Conservation (phyloP, 257 asterid species). For the Anisodus acutangulus region DNA sequence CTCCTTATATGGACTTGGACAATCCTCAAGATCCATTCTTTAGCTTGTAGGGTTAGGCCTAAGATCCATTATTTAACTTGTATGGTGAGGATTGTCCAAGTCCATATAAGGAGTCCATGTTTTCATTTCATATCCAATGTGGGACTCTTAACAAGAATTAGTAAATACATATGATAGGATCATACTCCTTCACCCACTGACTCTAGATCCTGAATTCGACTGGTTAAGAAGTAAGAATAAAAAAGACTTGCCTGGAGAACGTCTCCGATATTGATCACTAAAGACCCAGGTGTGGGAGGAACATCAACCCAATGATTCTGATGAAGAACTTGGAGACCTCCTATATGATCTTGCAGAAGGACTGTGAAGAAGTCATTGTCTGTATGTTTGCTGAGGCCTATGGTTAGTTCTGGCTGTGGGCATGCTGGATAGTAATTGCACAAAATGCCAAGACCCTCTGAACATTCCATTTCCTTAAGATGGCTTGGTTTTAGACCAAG, state of each 20-base stretch:
- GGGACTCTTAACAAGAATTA: neutral
- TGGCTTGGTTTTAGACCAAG: constrained; percentile 55
- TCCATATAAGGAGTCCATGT: too few relatives aligned
- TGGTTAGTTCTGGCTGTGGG: constrained; percentile 64
- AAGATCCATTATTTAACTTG: too few relatives aligned
- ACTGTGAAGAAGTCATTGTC: constrained; percentile 57
- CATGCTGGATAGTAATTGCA: constrained; percentile 74
- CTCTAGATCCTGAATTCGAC: neutral
- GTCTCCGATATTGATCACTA: constrained; percentile 67
- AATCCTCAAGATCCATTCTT: too few relatives aligned
- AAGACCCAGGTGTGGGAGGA: constrained; percentile 56
- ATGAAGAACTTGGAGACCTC: constrained; percentile 59
- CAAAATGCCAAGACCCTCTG: constrained; percentile 51
- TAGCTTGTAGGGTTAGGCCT: too few relatives aligned
- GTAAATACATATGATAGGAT: neutral
- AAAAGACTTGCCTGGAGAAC: constrained; percentile 62
- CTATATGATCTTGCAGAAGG: constrained; percentile 61
- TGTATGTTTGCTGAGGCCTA: constrained; percentile 60
- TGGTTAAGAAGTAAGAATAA: neutral
- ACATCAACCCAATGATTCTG: constrained; percentile 63
- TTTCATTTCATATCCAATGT: too few relatives aligned
- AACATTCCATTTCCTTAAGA: constrained; percentile 55
- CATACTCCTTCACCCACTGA: neutral
- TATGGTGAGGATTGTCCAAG: too few relatives aligned
- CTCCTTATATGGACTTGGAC: too few relatives aligned